These are phyloP conservation scores for Leishmania major DNA, from an alignment of 208 protist genomes.

Conservation along the genomic window DNA sequence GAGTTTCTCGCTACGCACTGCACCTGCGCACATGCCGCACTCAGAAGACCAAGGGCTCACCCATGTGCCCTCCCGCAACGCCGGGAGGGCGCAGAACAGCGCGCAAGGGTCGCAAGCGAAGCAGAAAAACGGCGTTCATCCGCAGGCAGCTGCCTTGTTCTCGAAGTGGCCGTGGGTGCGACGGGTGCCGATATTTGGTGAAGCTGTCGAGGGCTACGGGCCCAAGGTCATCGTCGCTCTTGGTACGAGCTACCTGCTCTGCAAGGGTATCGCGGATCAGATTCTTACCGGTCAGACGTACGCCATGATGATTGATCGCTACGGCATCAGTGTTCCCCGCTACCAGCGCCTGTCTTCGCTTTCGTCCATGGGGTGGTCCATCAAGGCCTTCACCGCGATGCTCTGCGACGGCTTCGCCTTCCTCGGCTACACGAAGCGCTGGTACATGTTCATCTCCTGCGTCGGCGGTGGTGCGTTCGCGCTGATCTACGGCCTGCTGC, in stretches of 20 bases:
- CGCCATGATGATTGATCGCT: conserved; percentile 58
- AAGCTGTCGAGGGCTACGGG: conserved; percentile 45
- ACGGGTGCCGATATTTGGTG: conserved; percentile 50
- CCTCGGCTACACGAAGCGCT: conserved; percentile 78
- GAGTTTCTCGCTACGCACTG: too few relatives aligned
- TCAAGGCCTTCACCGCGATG: conserved; percentile 68
- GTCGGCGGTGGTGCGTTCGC: conserved; percentile 44
- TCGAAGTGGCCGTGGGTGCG: conserved; percentile 26
- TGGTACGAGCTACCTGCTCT: conserved; percentile 53
- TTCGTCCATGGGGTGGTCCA: conserved; percentile 62
- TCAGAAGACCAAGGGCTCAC: not conserved
- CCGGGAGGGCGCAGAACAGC: not conserved
- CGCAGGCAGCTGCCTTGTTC: conserved; percentile 23
- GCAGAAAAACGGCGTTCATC: not conserved
- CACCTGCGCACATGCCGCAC: not conserved
- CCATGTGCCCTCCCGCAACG: not conserved
- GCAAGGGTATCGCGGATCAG: conserved; percentile 59
- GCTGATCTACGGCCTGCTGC: conserved; percentile 51
- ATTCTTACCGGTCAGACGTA: conserved; percentile 34
- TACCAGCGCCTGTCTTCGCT: conserved; percentile 61
- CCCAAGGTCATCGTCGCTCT: conserved; percentile 37
- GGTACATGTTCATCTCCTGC: conserved; percentile 60
- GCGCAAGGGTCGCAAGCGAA: too few relatives aligned
- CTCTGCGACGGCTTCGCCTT: conserved; percentile 67
- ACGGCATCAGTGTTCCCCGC: conserved; percentile 30